Conservation (phyloP, 768 basidiomycete genomes). For the Boletus bicolor region DNA sequence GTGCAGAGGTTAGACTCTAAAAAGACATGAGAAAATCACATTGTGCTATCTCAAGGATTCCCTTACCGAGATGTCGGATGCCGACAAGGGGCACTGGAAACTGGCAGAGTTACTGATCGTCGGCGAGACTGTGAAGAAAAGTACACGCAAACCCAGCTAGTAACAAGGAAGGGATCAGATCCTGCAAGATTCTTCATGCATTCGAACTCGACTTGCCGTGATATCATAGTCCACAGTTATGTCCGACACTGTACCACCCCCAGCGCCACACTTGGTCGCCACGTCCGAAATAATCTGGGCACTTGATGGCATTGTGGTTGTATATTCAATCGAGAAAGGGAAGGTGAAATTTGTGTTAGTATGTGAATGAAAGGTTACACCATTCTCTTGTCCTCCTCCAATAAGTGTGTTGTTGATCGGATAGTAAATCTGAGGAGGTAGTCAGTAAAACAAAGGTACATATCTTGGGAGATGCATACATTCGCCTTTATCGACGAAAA, state of each 20-base stretch:
- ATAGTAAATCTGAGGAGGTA: constrained; percentile 56
- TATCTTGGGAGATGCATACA: constrained; percentile 33
- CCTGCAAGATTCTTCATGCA: background rate
- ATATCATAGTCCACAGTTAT: constrained; percentile 66
- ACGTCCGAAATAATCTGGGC: constrained; percentile 57
- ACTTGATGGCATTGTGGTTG: constrained; percentile 49
- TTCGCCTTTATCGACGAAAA: constrained; percentile 63
- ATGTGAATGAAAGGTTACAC: constrained; percentile 48
- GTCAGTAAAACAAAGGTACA: constrained; percentile 2
- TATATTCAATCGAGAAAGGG: constrained; percentile 70
- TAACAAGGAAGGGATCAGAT: constrained; percentile 7
- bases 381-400: constrained; percentile 54
- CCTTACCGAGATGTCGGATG: constrained; percentile 27
- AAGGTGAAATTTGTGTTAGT: constrained; percentile 66
- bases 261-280: constrained; percentile 57
- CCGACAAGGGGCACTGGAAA: constrained; percentile 62
- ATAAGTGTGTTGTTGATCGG: constrained; percentile 70
- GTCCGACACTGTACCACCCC: constrained; percentile 41
- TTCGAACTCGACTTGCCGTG: constrained; percentile 38
- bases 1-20: constrained; percentile 19
- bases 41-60: background rate
- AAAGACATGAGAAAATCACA: constrained; percentile 12
- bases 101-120: constrained; percentile 57
- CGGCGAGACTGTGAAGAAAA: constrained; percentile 66
- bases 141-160: constrained; percentile 61